Evolutionary conservation across 2,329 filamentous ascomycete species (phyloP).

Genomic region (Ophiostoma piceae): DNA sequence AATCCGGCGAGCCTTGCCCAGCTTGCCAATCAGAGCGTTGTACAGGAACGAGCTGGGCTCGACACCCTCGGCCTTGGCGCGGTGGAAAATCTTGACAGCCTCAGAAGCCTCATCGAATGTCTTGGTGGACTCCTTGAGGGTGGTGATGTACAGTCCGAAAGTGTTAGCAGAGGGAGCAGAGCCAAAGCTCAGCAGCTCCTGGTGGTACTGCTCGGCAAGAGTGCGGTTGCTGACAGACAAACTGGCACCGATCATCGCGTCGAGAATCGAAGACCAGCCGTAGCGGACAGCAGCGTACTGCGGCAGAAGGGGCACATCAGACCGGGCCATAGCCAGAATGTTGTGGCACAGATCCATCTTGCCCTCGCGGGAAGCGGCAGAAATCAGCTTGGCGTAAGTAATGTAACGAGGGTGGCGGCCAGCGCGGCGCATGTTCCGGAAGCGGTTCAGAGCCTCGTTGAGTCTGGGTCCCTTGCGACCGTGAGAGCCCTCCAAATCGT

Average conservation of each 20-base stretch:
- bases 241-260: constrained; percentile 92
- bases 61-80: constrained; percentile 87
- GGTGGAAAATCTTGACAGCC: constrained; percentile 94
- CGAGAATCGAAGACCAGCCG: constrained; percentile 92
- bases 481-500: constrained; percentile 76
- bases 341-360: constrained; percentile 79
- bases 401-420: constrained; percentile 92
- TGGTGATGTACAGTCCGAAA: constrained; percentile 98
- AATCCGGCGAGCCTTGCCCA: constrained; percentile 94
- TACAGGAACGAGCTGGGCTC: constrained; percentile 96
- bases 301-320: constrained; percentile 76
- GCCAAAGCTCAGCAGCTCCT: constrained; percentile 86
- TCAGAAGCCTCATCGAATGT: constrained; percentile 97
- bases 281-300: constrained; percentile 86
- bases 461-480: constrained; percentile 68
- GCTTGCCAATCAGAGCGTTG: constrained; percentile 96
- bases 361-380: constrained; percentile 77
- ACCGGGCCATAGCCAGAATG: constrained; percentile 80
- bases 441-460: constrained; percentile 73
- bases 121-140: constrained; percentile 92
- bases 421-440: constrained; percentile 88
- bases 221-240: constrained; percentile 75
- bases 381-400: constrained; percentile 93
- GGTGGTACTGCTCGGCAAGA: constrained; percentile 79
- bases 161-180: constrained; percentile 93